phyloP scores from a whole-genome alignment of 352 stramenopile genomes.

The Phytophthora foliorum region DNA sequence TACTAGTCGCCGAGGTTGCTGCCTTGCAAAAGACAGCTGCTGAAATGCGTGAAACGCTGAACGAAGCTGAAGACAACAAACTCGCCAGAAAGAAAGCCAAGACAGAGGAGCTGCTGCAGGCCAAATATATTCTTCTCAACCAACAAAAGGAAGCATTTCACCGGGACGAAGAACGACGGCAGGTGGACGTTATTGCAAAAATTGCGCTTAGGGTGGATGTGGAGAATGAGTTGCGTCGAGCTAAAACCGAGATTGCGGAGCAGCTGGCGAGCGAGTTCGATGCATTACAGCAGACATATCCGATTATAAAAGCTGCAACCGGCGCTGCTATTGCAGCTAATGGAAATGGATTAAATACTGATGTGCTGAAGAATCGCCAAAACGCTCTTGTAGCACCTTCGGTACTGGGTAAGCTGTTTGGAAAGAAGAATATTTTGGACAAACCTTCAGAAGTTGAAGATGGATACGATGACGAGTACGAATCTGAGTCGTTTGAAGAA shows the following conservation, averaged over 20 bases:
- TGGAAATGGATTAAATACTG: neutral
- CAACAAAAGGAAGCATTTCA: constrained; percentile 45
- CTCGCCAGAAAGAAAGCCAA: constrained; percentile 56
- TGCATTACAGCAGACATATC: constrained; percentile 39
- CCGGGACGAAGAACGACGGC: constrained; percentile 49
- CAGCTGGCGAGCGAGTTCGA: constrained; percentile 45
- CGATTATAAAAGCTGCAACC: constrained; percentile 17
- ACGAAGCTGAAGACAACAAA: constrained; percentile 30
- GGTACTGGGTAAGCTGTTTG: constrained; percentile 27
- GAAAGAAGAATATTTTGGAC: constrained; percentile 18
- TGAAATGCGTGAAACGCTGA: neutral
- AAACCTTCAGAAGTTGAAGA: constrained; percentile 13
- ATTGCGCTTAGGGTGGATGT: constrained; percentile 52
- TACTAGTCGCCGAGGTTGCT: constrained; percentile 48
- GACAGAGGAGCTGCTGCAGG: constrained; percentile 45
- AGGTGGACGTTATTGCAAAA: constrained; percentile 52
- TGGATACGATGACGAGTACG: constrained; percentile 38
- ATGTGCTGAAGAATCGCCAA: neutral
- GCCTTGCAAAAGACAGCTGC: constrained; percentile 10
- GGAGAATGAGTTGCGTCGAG: constrained; percentile 27
- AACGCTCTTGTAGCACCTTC: constrained; percentile 2
- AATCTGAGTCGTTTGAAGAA: constrained; percentile 51
- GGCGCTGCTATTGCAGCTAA: neutral
- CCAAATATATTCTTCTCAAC: constrained; percentile 45
- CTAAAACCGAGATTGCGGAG: constrained; percentile 41